Base-by-base conservation (phyloP, 2,329 filamentous ascomycete genomes). In the Trichoderma polysporum region DNA sequence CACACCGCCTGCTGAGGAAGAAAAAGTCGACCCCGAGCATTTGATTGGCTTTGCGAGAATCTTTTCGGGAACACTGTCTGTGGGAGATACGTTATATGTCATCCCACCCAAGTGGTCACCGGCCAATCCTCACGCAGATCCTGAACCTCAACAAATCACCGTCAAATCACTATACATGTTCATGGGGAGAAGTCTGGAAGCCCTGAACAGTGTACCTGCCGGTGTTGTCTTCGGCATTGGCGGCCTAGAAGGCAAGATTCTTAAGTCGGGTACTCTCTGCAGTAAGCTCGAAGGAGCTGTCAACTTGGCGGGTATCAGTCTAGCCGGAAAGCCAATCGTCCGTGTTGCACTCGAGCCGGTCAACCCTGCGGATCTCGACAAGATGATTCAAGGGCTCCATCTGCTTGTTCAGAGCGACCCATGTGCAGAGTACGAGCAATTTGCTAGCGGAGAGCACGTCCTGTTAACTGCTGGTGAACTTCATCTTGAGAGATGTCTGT, bases 211-310 rank as follows among this genome's bases (percentile, higher is more conserved):
- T 0, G 94, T 98, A 0, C 94, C 94, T 6, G 94, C 95, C 0
- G 95, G 95, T 50, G 94, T 97, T 8, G 91, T 99, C 4, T 98
- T 99, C 75, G 95, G 95, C 27, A 95, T 99, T 64, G 93, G 90
- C 35, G 95, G 95, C 2, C 86, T 99, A 1, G 94, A 95, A 74
- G 94, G 94, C 17, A 90, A 94, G 69, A 90, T 99, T n/a, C 84
- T 99, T 64, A 99, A 99, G 77, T 96, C 93, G 1, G 95, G 94
- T 13, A 99, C 95, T 0, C 83, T 99, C 3, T 97, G 93, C 81
- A 97, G 92, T 70, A 91, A 91, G 70, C 81, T 96, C 0, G 90
- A 93, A 57, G 95, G 95, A 17, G 89, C 92, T 7, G 89, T 96
- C 72, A 99, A 99, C 79, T 82, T 99, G 61, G 95, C 94, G 0